These are phyloP conservation scores for Stagonosporopsis vannaccii DNA, from an alignment of 2,329 filamentous ascomycete species.

Conservation along the genomic window DNA sequence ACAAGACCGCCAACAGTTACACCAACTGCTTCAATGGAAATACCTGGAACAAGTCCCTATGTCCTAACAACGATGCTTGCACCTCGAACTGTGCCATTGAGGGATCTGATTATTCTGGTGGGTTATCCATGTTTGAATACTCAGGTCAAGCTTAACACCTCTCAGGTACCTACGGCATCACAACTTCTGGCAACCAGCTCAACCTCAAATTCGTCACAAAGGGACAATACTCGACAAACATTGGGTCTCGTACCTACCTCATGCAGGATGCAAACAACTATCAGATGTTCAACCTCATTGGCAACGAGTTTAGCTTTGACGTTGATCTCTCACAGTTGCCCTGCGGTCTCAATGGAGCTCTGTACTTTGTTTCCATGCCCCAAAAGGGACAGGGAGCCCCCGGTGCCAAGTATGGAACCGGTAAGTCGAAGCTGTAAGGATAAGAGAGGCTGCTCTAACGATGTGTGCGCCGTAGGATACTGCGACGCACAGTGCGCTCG, in stretches of 20 bases:
- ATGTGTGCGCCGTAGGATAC: conserved; percentile 41
- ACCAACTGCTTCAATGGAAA: conserved; percentile 52
- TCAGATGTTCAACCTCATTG: conserved; percentile 47
- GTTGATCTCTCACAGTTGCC: conserved; percentile 64
- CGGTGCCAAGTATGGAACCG: conserved; percentile 60
- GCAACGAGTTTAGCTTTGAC: conserved; percentile 50
- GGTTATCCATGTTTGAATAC: not conserved
- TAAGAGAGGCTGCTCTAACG: not conserved
- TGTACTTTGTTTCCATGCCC: conserved; percentile 63
- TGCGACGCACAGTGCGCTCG: conserved; percentile 48
- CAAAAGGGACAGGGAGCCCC: conserved; percentile 56
- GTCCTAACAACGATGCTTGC: conserved; percentile 43
- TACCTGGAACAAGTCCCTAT: conserved; percentile 49
- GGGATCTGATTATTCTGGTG: conserved; percentile 48
- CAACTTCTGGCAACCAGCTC: conserved; percentile 59
- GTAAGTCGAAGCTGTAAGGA: conserved; percentile 48
- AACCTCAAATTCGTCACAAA: conserved; percentile 65
- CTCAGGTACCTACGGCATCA: conserved; percentile 53
- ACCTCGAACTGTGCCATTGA: conserved; percentile 48
- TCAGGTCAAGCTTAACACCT: not conserved
- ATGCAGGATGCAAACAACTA: conserved; percentile 44
- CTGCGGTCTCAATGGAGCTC: conserved; percentile 71
- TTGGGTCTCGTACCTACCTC: conserved; percentile 48
- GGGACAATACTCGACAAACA: conserved; percentile 51
- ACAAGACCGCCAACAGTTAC: conserved; percentile 41